These are phyloP conservation scores for Sugiyamaella paludigena DNA, from an alignment of 1,139 yeast genomes.

Conservation along the genomic window DNA sequence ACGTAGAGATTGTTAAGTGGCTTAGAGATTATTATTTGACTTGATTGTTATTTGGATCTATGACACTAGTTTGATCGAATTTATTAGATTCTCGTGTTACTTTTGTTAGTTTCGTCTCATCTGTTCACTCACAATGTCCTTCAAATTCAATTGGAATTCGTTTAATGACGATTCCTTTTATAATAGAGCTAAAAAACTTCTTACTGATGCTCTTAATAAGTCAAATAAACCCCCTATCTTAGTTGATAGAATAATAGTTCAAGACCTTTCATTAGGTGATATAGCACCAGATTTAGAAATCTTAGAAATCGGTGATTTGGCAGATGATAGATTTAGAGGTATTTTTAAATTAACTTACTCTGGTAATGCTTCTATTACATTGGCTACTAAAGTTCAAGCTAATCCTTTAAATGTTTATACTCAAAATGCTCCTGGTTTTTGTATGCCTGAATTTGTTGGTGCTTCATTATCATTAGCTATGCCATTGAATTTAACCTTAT, in stretches of 20 bases:
- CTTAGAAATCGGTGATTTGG: constrained; percentile 82
- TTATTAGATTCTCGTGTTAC: too few relatives aligned
- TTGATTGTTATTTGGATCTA: too few relatives aligned
- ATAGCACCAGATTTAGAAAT: constrained; percentile 76
- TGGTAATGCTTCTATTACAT: constrained; percentile 78
- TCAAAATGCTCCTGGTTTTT: constrained; percentile 48
- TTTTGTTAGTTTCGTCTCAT: too few relatives aligned
- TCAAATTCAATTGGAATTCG: constrained; percentile 77
- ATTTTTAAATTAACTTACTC: constrained; percentile 76
- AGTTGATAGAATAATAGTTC: constrained; percentile 69
- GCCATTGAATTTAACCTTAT: constrained; percentile 72
- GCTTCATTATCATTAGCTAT: constrained; percentile 70
- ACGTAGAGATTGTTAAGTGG: too few relatives aligned
- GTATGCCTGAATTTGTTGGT: constrained; percentile 64
- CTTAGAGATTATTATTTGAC: too few relatives aligned
- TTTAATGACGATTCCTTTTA: constrained; percentile 67
- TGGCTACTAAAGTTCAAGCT: constrained; percentile 82
- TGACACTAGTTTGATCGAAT: too few relatives aligned
- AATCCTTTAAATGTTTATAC: constrained; percentile 73
- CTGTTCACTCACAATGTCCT: constrained; percentile 54
- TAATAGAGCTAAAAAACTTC: constrained; percentile 62
- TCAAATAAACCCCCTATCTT: constrained; percentile 74
- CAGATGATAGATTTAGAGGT: constrained; percentile 75
- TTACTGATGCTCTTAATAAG: constrained; percentile 72
- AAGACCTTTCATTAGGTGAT: constrained; percentile 75